Conservation (phyloP, 345 rosid genomes). For the Moringa oleifera region DNA sequence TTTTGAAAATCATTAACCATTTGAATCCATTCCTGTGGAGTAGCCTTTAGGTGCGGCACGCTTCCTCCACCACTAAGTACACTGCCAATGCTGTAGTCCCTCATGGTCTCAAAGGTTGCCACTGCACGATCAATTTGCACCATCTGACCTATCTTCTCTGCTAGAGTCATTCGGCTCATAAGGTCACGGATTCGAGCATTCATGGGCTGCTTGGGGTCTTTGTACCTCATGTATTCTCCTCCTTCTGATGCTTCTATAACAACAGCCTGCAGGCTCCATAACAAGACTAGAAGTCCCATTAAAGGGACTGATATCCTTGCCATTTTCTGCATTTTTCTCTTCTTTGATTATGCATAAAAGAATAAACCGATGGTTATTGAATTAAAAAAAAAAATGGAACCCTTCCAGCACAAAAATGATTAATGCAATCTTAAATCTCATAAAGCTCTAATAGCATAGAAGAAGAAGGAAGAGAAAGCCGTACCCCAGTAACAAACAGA, state of each 20-base stretch:
- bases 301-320: constrained; percentile 22
- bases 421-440: too few relatives aligned
- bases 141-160: constrained; percentile 60
- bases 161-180: constrained; percentile 40
- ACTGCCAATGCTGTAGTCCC: constrained; percentile 43
- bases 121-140: constrained; percentile 37
- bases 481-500: too few relatives aligned
- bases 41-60: constrained; percentile 34
- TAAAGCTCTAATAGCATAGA: too few relatives aligned
- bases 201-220: constrained; percentile 28
- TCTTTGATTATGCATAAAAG: too few relatives aligned
- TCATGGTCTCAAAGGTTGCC: constrained; percentile 37
- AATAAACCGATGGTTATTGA: too few relatives aligned
- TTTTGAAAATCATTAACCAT: constrained; percentile 52
- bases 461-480: too few relatives aligned
- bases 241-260: too few relatives aligned
- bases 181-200: constrained; percentile 33
- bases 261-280: too few relatives aligned
- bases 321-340: constrained; percentile 7
- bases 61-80: constrained; percentile 60
- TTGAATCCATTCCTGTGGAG: constrained; percentile 42
- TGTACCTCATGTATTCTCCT: constrained; percentile 17
- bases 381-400: too few relatives aligned
- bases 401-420: too few relatives aligned
- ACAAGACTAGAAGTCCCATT: constrained; percentile 27